Evolutionary conservation across 1,139 yeast genomes (phyloP), one percentile per base, ranked within the genome.

Genomic region (Suhomyces chickasaworum): DNA sequence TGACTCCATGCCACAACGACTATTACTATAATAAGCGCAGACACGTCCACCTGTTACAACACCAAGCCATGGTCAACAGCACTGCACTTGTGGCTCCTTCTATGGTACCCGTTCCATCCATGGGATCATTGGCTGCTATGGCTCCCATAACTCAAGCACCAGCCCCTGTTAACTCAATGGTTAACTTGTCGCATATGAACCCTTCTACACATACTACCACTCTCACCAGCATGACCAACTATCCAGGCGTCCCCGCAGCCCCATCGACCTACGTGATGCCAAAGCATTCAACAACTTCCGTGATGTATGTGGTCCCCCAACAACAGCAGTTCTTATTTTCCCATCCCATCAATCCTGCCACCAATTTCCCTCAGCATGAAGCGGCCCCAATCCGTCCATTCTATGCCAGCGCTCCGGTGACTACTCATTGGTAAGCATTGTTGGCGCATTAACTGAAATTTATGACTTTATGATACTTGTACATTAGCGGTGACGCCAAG

Each of bases 1-100:
- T 53, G 23, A 54, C 58, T 13, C 57, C 57, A 7, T 45, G 43
- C 46, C 41, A 52, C 47, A 39, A 44, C 17, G 52, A 52, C 34
- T 49, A 48, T 33, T 44, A 49, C 31, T 39, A 44, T 42, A 54
- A 44, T 42, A 54, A 51, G 39, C 46, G 56, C 41, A 46, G 53
- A 31, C 47, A 44, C n/a, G 25, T 47, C 18, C 39, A 44, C 18
- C 25, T 43, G 6, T 40, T 47, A 36, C 50, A 44, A 18, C 47
- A 47, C 34, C 47, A 43, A 41, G 48, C 48, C 25, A 32, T 45
- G 38, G 45, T 38, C 33, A 41, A 45, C 37, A 27, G 27, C 33
- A 17, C 33, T 10, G 34, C 30, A 2, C 32, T 29, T 15, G 32
- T 29, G 32, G 32, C 32, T 12, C 32, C 32, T 15, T 29, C 32